phyloP scores from a whole-genome alignment of 202 grass and related monocot species.

The Cymbopogon flexuosus region DNA sequence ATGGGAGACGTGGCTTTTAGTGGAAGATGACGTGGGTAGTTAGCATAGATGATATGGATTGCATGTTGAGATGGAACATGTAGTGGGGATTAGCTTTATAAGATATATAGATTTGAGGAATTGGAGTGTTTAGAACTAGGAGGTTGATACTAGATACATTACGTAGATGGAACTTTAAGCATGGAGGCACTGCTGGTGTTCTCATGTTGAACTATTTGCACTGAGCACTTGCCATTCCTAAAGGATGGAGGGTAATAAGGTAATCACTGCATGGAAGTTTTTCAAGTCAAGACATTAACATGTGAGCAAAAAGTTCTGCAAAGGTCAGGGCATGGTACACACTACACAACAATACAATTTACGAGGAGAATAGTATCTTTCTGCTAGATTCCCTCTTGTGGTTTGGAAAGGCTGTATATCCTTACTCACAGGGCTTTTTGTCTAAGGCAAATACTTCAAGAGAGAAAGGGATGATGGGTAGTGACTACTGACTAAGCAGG shows the following conservation, averaged over 20 bases:
- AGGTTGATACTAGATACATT: neutral
- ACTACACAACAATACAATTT: neutral
- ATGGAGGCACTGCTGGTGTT: neutral
- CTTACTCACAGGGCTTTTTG: neutral
- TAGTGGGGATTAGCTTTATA: too few relatives aligned
- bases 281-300: neutral
- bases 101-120: neutral
- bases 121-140: neutral
- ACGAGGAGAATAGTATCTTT: conserved; percentile 24
- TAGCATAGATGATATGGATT: too few relatives aligned
- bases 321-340: conserved; percentile 7
- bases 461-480: neutral
- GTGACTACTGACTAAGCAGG: conserved; percentile 14
- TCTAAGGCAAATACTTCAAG: neutral
- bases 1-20: too few relatives aligned
- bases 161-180: conserved; percentile 22
- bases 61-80: neutral
- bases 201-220: neutral
- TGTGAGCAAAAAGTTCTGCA: conserved; percentile 19
- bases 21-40: too few relatives aligned
- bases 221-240: conserved; percentile 8
- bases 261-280: conserved; percentile 24
- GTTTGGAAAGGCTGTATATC: conserved; percentile 12
- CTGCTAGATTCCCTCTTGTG: conserved; percentile 6
- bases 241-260: conserved; percentile 8